Evolutionary conservation across 805 yeast genomes (phyloP), one percentile per base, ranked within the genome.

Genomic region (Myxozyma mucilagina): DNA sequence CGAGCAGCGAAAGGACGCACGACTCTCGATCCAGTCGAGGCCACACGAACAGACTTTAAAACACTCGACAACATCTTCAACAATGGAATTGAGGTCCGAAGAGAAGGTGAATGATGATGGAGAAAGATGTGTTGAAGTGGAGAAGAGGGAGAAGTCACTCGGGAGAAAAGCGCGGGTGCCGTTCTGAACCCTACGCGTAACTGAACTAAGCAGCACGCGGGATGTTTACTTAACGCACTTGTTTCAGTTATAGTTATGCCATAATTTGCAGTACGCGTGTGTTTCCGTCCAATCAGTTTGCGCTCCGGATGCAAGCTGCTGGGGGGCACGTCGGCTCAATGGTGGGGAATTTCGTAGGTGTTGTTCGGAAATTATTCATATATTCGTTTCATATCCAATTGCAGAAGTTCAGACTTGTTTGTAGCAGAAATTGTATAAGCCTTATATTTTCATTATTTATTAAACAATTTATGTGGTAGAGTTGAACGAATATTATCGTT

Each of bases 11-110:
- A 32, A n/a, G 58, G 59, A 45, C 55, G 58, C 38, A 44, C 54
- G 45, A 51, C 58, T 58, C 58, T 53, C 57, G 61, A 53, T 24
- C 61, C 55, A 48, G 57, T 53, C 57, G 61, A 58, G 61, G 45
- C 56, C 51, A 57, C 16, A 16, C 60, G 56, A 34, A 38, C 34
- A 51, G 60, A 57, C 55, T 56, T 56, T 44, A 56, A 36, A 13
- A 34, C 54, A 16, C 45, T 29, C 32, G 56, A 57, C 60, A 57
- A 48, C 55, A 57, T 51, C 34, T 20, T 45, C n/a, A 16, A 14
- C 32, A 48, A 38, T 16, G 29, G 41, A 50, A 31, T 35, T 45
- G 50, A 39, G 45, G 34, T 13, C 31, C 55, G 9, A 29, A 18
- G 49, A 42, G 39, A 29, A 49, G 10, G 50, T 35, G 36, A 20